These are phyloP conservation scores for Ceratocystiopsis brevicomis DNA, from an alignment of 2,329 filamentous ascomycete species.

Conservation along the genomic window DNA sequence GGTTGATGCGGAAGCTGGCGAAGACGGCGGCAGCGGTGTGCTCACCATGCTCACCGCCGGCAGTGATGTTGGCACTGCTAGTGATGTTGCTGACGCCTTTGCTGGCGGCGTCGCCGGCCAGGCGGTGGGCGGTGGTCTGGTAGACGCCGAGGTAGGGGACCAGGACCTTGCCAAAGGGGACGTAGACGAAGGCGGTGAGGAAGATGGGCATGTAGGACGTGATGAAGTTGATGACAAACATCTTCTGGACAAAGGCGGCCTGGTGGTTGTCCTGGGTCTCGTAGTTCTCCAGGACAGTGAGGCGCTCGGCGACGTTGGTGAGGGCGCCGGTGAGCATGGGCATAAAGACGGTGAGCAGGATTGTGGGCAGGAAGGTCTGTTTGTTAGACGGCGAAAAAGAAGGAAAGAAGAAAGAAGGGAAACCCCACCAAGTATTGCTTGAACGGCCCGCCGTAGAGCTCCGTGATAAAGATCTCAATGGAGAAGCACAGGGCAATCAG, in stretches of 20 bases:
- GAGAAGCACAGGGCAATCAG: constrained; percentile 77
- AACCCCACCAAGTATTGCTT: constrained; percentile 58
- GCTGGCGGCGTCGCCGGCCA: constrained; percentile 60
- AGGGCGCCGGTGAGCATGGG: constrained; percentile 62
- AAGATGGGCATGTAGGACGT: constrained; percentile 61
- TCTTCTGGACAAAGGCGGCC: constrained; percentile 71
- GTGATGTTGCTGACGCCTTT: constrained; percentile 14
- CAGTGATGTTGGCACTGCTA: constrained; percentile 49
- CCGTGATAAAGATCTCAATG: constrained; percentile 88
- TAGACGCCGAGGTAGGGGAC: constrained; percentile 78
- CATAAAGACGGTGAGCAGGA: constrained; percentile 64
- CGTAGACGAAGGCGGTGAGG: constrained; percentile 61
- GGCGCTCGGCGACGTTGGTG: constrained; percentile 52
- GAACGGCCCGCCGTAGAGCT: constrained; percentile 78
- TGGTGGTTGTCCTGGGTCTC: constrained; percentile 69
- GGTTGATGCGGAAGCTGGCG: constrained; percentile 58
- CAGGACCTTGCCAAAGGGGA: constrained; percentile 66
- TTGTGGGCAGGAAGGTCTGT: constrained; percentile 70
- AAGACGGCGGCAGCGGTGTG: background rate
- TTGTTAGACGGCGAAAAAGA: background rate
- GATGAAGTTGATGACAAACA: constrained; percentile 76
- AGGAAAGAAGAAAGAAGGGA: too few relatives aligned
- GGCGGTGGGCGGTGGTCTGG: constrained; percentile 50
- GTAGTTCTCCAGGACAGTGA: constrained; percentile 83
- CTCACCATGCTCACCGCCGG: constrained; percentile 15